Conservation (phyloP, 352 stramenopile species). For the Pythium dissimile region DNA sequence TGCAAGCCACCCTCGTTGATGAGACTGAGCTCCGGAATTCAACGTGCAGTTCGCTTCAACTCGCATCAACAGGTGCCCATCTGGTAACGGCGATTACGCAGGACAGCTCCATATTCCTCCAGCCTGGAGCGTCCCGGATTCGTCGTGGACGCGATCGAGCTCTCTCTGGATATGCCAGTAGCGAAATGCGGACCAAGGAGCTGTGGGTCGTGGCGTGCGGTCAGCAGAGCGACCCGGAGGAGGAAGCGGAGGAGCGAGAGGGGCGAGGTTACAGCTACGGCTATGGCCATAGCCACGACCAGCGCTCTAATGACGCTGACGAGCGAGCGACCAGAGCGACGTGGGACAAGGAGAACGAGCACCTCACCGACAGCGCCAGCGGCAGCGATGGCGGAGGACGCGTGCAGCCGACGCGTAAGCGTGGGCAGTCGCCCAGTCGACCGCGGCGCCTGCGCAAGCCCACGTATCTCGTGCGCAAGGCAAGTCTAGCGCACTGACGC, state of each 20-base stretch:
- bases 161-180: background rate
- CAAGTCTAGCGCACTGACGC: background rate
- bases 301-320: background rate
- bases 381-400: background rate
- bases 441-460: background rate
- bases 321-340: background rate
- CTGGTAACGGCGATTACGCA: background rate
- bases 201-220: background rate
- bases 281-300: no score
- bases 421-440: background rate
- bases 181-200: background rate
- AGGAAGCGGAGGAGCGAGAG: no score
- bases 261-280: no score
- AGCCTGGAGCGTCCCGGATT: background rate
- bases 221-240: no score
- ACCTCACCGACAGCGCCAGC: background rate
- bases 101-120: no score
- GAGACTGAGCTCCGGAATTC: background rate
- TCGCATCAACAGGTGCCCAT: background rate
- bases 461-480: conserved; percentile 1
- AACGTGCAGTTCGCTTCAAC: background rate
- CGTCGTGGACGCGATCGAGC: no score
- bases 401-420: background rate
- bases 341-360: background rate
- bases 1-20: no score